Conservation (phyloP, 2,329 filamentous ascomycete genomes). For the Apiospora saccharicola region DNA sequence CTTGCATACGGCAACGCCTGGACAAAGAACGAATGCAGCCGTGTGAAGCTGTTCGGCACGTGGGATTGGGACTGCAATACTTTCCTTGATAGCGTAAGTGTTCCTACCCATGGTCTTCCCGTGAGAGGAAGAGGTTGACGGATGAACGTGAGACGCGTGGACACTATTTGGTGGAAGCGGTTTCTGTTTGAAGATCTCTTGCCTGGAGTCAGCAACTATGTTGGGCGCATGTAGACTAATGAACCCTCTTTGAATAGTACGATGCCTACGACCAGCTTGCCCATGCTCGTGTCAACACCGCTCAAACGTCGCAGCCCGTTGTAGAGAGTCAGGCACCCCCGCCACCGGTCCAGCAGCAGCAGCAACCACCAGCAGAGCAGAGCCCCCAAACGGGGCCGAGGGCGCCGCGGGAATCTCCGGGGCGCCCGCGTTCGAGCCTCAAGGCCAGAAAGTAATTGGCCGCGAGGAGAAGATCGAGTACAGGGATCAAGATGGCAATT, state of each 20-base stretch:
- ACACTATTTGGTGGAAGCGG: not conserved
- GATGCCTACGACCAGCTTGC: slow-evolving; percentile 52
- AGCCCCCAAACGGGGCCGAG: slow-evolving; percentile 33
- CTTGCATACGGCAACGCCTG: slow-evolving; percentile 92
- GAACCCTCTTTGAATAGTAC: slow-evolving; percentile 49
- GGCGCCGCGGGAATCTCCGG: slow-evolving; percentile 49
- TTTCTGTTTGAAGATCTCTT: not conserved
- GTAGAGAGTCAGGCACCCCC: slow-evolving; percentile 34
- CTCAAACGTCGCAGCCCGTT: slow-evolving; percentile 37
- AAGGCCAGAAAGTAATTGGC: slow-evolving; percentile 55
- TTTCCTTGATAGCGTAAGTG: slow-evolving; percentile 85
- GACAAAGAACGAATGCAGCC: slow-evolving; percentile 87
- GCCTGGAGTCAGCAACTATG: not conserved
- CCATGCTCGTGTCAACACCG: slow-evolving; percentile 31
- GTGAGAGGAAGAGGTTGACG: slow-evolving; percentile 41
- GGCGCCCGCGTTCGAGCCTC: slow-evolving; percentile 55
- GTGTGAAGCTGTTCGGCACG: slow-evolving; percentile 83
- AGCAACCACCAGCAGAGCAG: slow-evolving; percentile 32
- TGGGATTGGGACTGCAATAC: slow-evolving; percentile 99
- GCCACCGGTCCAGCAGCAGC: slow-evolving; percentile 28
- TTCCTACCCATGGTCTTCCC: slow-evolving; percentile 46
- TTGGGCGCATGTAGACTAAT: slow-evolving; percentile 31
- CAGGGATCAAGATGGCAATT: slow-evolving; percentile 90
- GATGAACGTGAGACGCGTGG: not conserved
- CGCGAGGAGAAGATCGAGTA: slow-evolving; percentile 90